Percentiles rank a stretch among this genome's conserved stretches.
Conservation (phyloP, 2,329 filamentous ascomycete species). For the Nemania sp. region DNA sequence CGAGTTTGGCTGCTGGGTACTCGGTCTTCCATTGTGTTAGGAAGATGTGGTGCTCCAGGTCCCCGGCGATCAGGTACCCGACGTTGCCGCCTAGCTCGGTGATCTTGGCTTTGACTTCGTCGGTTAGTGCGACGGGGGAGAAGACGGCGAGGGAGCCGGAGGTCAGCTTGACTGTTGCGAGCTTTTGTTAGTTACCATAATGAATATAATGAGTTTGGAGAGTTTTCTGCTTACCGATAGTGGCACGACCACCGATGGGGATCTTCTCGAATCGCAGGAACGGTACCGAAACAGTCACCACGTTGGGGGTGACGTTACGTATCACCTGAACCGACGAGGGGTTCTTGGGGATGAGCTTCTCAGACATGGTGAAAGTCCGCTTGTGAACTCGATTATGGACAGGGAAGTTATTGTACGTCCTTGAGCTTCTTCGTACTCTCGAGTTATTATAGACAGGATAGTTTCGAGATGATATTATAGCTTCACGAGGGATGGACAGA, state of each 20-base stretch:
- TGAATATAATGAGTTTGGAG: background rate
- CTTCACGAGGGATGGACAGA: conserved; percentile 5
- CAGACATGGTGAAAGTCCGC: conserved; percentile 53
- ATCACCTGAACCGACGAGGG: conserved; percentile 88
- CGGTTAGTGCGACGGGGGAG: conserved; percentile 85
- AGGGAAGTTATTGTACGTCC: background rate
- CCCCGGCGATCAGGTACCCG: conserved; percentile 82
- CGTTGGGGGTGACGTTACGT: conserved; percentile 76
- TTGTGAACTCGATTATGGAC: conserved; percentile 9
- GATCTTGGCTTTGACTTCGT: conserved; percentile 67
- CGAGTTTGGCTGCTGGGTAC: conserved; percentile 76
- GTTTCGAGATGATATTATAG: background rate
- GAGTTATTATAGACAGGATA: background rate
- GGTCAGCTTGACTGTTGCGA: conserved; percentile 50
- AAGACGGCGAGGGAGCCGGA: conserved; percentile 83
- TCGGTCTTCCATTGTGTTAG: conserved; percentile 80
- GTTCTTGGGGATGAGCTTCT: conserved; percentile 67
- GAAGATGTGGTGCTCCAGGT: conserved; percentile 95
- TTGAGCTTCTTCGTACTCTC: background rate
- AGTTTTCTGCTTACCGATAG: conserved; percentile 63
- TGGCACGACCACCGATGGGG: conserved; percentile 85
- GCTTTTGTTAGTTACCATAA: conserved; percentile 1
- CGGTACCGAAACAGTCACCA: conserved; percentile 79
- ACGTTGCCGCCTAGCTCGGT: conserved; percentile 69
- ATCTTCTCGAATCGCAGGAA: conserved; percentile 80